Evolutionary conservation across 2,329 filamentous ascomycete species (phyloP).

Genomic region (Ilyonectria mors-panacis): DNA sequence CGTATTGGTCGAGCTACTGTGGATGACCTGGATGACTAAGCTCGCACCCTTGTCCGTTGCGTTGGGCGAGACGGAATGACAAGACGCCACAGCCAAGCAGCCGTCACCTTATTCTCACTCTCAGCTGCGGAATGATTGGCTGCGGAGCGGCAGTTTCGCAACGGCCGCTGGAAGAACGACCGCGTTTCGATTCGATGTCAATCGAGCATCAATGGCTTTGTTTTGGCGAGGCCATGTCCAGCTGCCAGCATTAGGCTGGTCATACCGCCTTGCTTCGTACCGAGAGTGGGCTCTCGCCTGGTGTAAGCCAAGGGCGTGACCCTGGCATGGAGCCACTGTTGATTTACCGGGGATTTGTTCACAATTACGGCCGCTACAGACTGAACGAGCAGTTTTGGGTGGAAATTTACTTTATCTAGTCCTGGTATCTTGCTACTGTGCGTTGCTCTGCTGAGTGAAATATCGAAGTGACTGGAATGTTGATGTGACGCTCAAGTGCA

Average conservation of each 20-base stretch:
- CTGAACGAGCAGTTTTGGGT: neutral
- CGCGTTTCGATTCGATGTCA: constrained; percentile 18
- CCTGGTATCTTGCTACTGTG: too few species aligned
- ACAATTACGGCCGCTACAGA: neutral
- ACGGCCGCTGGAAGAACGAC: constrained; percentile 17
- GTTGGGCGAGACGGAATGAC: neutral
- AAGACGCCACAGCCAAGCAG: neutral
- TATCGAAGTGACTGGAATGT: neutral
- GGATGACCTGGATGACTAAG: constrained; percentile 19
- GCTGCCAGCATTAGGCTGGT: neutral
- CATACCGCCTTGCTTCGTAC: neutral
- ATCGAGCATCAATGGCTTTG: constrained; percentile 4
- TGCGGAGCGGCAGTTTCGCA: neutral
- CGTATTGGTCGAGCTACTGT: constrained; percentile 2
- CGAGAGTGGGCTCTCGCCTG: neutral
- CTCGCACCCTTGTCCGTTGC: neutral
- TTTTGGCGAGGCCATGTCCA: constrained; percentile 1
- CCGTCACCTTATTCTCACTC: constrained; percentile 8
- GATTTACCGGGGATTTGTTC: neutral
- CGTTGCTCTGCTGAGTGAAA: neutral
- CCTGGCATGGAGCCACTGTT: neutral
- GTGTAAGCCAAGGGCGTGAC: constrained; percentile 16
- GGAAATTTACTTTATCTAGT: too few species aligned
- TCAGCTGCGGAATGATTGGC: constrained; percentile 23
- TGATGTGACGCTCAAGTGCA: neutral